phyloP scores from a whole-genome alignment of 1,284 basidiomycete genomes.

The Stereum hirsutum region DNA sequence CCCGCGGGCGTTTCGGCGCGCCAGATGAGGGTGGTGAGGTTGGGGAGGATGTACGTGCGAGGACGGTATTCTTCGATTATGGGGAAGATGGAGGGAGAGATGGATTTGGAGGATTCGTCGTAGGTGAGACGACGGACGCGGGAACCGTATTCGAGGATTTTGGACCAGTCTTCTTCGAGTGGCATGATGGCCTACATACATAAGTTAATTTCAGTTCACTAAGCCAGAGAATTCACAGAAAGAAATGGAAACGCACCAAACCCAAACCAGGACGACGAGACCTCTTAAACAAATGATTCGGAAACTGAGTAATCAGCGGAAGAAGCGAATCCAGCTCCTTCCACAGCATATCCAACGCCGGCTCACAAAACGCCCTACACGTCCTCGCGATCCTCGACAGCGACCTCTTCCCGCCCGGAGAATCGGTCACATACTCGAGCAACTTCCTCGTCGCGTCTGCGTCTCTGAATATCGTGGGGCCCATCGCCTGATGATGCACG shows the following conservation, averaged over 20 bases:
- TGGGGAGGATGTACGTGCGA: slow-evolving; percentile 52
- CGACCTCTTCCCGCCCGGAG: slow-evolving; percentile 42
- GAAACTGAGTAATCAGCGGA: slow-evolving; percentile 64
- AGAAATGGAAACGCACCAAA: slow-evolving; percentile 41
- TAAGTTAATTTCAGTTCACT: slow-evolving; percentile 8
- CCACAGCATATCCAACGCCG: slow-evolving; percentile 67
- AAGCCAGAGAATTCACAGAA: slow-evolving; percentile 8
- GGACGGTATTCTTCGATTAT: slow-evolving; percentile 56
- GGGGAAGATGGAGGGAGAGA: slow-evolving; percentile 55
- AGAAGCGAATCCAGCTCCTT: slow-evolving; percentile 66
- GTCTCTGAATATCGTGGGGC: slow-evolving; percentile 49
- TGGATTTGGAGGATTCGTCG: slow-evolving; percentile 53
- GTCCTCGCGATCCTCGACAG: slow-evolving; percentile 52
- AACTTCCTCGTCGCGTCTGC: slow-evolving; percentile 52
- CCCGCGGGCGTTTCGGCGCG: slow-evolving; percentile 55
- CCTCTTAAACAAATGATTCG: slow-evolving; percentile 53
- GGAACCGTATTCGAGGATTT: slow-evolving; percentile 52
- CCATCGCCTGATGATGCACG: slow-evolving; percentile 41
- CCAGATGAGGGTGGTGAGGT: slow-evolving; percentile 61
- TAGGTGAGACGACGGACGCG: slow-evolving; percentile 60
- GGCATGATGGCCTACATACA: slow-evolving; percentile 45
- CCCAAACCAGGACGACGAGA: slow-evolving; percentile 62
- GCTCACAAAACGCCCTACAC: slow-evolving; percentile 60
- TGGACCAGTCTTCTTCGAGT: slow-evolving; percentile 55
- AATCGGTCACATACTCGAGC: slow-evolving; percentile 60